Base-by-base conservation (phyloP, 164 flowering plant species). In the Piper longum region DNA sequence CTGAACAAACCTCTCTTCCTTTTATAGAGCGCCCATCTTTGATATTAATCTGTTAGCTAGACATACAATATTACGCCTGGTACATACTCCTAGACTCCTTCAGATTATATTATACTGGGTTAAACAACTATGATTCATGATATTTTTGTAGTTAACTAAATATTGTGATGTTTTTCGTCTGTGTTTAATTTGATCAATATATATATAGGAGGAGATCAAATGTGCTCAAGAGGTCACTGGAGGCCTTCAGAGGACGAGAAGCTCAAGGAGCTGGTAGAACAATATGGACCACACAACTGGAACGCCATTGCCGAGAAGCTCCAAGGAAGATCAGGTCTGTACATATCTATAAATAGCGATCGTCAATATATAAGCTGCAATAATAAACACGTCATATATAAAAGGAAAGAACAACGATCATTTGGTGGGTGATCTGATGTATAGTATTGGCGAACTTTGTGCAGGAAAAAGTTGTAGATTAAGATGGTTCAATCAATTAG, bases 171-270 rank as follows among this genome's bases (percentile, higher is more conserved):
- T 26, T 26, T 26, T 26, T 26, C 36, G 36, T 26, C 36, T 26
- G 36, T 26, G 36, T 26, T 26, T 26, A 26, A 26, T 26, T 26
- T 26, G 36, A 26, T 26, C 36, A 26, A 44, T 6, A 5, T 6
- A 44, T 44, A 5, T 44, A 6, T 42, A 5, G 5, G 57, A n/a
- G 40, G 57, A 19, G 58, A 56, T 63, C 64, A 36, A 45, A 85
- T 85, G 88, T 82, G 91, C 68, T 77, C 73, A 55, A 83, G 88
- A 78, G 88, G 91, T 60, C 91, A 85, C 54, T 85, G 91, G 91
- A 78, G 91, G 70, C 91, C 91, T 5, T 72, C 86, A 2, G 88
- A 85, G 64, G 91, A 85, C 56, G 85, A 83, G 67, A 83, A 77
- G 72, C 84, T 85, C 8, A 63, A 79, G 62, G 88, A 85, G 71